Evolutionary conservation across 2,329 filamentous ascomycete species (phyloP), one percentile per base, ranked within the genome.

Genomic region (Mollisia scopiformis): DNA sequence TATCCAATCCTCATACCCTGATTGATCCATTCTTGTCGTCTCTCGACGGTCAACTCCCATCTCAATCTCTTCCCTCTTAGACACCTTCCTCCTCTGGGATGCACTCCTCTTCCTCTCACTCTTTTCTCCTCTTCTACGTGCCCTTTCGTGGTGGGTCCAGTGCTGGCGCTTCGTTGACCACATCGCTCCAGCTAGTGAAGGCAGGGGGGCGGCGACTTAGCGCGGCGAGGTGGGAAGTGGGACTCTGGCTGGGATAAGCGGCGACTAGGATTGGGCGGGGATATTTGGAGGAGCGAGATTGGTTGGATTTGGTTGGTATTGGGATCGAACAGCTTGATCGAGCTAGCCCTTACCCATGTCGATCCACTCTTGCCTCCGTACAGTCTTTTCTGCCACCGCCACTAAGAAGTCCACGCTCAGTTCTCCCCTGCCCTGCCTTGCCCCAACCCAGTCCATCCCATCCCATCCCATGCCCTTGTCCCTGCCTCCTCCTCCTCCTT

Each of bases 371-470:
- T 35, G 11, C 31, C 11, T 14, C 16, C 31, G 31, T n/a, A n/a
- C n/a, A n/a, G n/a, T n/a, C n/a, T n/a, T n/a, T n/a, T n/a, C 39
- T 19, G 39, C 16, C 39, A 19, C 16, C 6, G 39, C 39, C 39
- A 43, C 39, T 43, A 43, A 43, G n/a, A 21, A 21, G 39, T 21
- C 39, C 39, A 43, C 39, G 39, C 39, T 43, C 39, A 21, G 10
- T 19, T 13, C 4, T 30, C 30, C 23, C 10, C 30, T 8, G 35
- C 51, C 19, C 52, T 50, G 47, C 16, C 35, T 46, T 39, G 46
- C 57, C 25, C 37, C 47, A 54, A 49, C 35, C 58, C 55, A 37
- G 51, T 57, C 62, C 64, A 54, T 62, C 62, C 60, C 62, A 66
- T 63, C 59, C 64, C 58, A 59, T 13, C 30, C 30, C 30, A 33